Evolutionary conservation across 768 basidiomycete species (phyloP), one percentile per base, ranked within the genome.

Genomic region (Amanita phalloides): DNA sequence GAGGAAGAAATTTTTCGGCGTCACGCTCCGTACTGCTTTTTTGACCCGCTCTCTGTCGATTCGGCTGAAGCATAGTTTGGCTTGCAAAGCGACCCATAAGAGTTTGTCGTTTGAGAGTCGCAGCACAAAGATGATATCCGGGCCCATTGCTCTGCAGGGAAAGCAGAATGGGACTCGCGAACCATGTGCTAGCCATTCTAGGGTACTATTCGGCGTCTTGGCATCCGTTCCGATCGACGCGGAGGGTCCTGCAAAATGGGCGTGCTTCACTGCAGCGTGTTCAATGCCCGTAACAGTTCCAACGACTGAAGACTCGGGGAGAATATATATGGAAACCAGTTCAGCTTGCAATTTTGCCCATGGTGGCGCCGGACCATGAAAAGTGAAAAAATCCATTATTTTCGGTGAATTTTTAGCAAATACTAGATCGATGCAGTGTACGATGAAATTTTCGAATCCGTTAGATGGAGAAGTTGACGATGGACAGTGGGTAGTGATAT

Each of bases 401-500:
- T 58, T 61, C 25, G 60, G 62, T 14, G 53, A 58, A 42, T 58
- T 50, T 3, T 25, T 25, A 10, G 67, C 64, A 47, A 72, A 72
- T n/a, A 69, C 56, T 48, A 70, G 58, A 54, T 68, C 67, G 21
- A 74, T 56, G 46, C 70, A 73, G 54, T 69, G 70, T 1, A 68
- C 71, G 13, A 75, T 52, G 53, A 71, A 74, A 54, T 72, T 71
- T 56, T 75, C 74, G 54, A 73, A 71, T 2, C 74, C 74, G 44
- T 75, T 75, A 5, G n/a, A 32, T 26, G 26, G 14, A 20, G 37
- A 7, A 14, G 14, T 20, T 21, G 49, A 45, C 5, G 59, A 11
- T 10, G 20, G 57, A 2, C 66, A 65, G 41, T 70, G 63, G 0
- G 53, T 13, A 10, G 60, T 59, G 47, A 72, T 71, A 21, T 66